Evolutionary conservation across 75 land plant genomes (phyloP), one percentile per base, ranked within the genome.

Genomic region (Picea glauca): DNA sequence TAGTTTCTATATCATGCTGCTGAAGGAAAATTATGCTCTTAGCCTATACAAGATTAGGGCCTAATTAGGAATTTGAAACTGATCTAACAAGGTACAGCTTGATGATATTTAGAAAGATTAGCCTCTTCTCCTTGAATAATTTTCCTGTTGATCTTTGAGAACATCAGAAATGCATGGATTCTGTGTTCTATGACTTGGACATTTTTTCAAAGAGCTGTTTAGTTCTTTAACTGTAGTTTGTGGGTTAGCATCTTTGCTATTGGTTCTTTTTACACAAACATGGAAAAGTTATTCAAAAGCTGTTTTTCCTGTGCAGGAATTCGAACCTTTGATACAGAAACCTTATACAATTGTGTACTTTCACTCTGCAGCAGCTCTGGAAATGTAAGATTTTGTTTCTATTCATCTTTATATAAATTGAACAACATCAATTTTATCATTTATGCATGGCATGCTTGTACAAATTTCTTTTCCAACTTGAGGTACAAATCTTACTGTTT

Each of bases 261-360:
- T n/a, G 56, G 54, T n/a, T 70, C 4, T 43, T 63, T 21, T 70
- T 70, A n/a, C 3, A 43, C 13, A 12, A 9, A n/a, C 13, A 3
- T 40, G 74, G 23, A 68, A 5, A 70, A 4, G 20, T 70, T 40
- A 40, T 70, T 26, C 43, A 43, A 17, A n/a, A 75, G 57, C 17
- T 21, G 18, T 72, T 82, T 57, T 80, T 21, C 14, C 76, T 77
- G 80, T 83, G 60, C 88, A 97, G 99, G 99, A 97, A 68, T 95
- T 97, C 85, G 99, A 97, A 84, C 91, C 95, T 20, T 61, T 97
- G 78, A 93, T 97, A 62, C 95, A 94, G 80, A 97, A 89, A 85
- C 98, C 99, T 78, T 97, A 93, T 81, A 84, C 94, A 23, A 90
- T 97, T 84, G 99, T 97, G 0, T 97, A 97, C 78, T 87, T 97